phyloP scores from a whole-genome alignment of 2,329 filamentous ascomycete species.

The Sporothrix pallida region DNA sequence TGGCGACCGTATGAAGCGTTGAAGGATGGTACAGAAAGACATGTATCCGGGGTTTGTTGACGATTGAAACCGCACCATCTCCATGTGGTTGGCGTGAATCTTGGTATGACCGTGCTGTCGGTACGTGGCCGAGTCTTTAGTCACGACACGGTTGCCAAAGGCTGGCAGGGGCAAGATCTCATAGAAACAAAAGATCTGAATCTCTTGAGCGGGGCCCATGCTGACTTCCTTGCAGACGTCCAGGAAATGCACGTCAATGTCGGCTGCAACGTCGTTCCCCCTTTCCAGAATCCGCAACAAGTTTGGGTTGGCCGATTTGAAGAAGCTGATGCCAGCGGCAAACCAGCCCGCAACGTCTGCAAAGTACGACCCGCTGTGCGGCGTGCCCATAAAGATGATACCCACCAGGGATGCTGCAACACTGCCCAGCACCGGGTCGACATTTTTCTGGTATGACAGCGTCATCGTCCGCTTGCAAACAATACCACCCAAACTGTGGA shows the following conservation, averaged over 20 bases:
- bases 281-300: not conserved
- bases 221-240: not conserved
- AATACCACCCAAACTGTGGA: conserved; percentile 39
- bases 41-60: not conserved
- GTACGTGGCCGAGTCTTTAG: conserved; percentile 21
- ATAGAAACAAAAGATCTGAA: conserved; percentile 26
- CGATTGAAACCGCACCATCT: conserved; percentile 18
- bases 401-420: conserved; percentile 4
- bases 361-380: conserved; percentile 24
- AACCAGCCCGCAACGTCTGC: conserved; percentile 5
- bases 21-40: not conserved
- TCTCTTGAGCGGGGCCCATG: not conserved
- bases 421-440: not conserved
- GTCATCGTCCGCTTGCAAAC: conserved; percentile 33
- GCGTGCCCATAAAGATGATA: conserved; percentile 31
- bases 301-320: conserved; percentile 9
- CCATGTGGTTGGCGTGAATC: conserved; percentile 22
- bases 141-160: conserved; percentile 3
- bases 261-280: not conserved
- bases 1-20: not conserved
- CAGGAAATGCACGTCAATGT: conserved; percentile 22
- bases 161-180: conserved; percentile 19
- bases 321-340: not conserved
- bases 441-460: not conserved
- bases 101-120: not conserved